Conservation (phyloP, 1,284 basidiomycete genomes). For the Ceratobasidium papillatum region DNA sequence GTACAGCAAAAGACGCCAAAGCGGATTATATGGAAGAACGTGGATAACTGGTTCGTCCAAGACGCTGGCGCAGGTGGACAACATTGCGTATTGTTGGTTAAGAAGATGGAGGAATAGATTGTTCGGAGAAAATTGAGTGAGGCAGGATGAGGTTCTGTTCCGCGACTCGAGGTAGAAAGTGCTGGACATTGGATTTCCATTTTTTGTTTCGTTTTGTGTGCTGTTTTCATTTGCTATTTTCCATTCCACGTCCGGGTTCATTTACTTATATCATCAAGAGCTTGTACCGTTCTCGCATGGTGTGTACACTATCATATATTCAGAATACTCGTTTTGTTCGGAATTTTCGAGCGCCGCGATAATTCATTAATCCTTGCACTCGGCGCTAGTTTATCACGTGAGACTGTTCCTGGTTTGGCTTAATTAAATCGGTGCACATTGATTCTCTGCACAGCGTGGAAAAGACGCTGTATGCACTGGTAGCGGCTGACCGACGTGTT, state of each 20-base stretch:
- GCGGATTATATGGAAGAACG: conserved; percentile 47
- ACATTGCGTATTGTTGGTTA: conserved; percentile 54
- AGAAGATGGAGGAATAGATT: conserved; percentile 35
- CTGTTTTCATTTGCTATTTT: neutral
- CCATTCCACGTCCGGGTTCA: neutral
- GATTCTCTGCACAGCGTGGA: too few relatives aligned
- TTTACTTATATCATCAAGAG: conserved; percentile 37
- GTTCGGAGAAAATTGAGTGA: neutral
- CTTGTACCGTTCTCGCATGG: conserved; percentile 22
- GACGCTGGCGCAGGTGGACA: conserved; percentile 57
- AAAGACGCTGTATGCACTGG: too few relatives aligned
- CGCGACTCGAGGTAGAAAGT: neutral
- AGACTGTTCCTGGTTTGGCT: too few relatives aligned
- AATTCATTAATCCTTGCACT: too few relatives aligned
- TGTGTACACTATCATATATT: conserved; percentile 28
- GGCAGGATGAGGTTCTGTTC: neutral
- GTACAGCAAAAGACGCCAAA: conserved; percentile 63
- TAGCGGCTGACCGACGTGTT: too few relatives aligned
- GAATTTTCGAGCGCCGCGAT: too few relatives aligned
- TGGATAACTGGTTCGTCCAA: conserved; percentile 55
- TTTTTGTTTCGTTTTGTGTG: conserved; percentile 8
- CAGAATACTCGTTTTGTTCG: conserved; percentile 6
- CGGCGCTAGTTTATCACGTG: too few relatives aligned
- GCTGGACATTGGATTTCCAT: conserved; percentile 5
- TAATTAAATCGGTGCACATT: too few relatives aligned